Base-by-base conservation (phyloP, 495 filamentous ascomycete genomes). In the Penicillium paradoxum region DNA sequence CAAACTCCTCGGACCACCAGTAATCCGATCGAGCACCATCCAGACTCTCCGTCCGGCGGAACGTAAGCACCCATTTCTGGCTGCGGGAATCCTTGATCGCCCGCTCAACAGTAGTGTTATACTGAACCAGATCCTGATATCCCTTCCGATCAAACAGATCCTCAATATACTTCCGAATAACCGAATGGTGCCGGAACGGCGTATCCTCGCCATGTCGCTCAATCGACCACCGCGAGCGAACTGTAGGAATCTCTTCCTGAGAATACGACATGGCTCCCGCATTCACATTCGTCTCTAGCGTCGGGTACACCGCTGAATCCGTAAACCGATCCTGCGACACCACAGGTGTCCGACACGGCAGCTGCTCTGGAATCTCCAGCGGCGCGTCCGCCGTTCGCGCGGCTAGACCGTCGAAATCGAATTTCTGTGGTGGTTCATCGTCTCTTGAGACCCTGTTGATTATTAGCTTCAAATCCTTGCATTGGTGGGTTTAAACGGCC, bases 1-100 rank as follows among this genome's bases (percentile, higher is more conserved):
- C 90, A 63, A 74, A 76, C 4, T 38, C 44, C 44, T 76, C 73
- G 13, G 54, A 57, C 73, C 73, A 76, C 73, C 73, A 76, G 39
- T 72, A 69, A 55, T 76, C 72, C 7, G 55, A 59, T 10, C n/a
- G 34, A 3, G 9, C 56, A 0, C 56, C 55, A 17, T 62, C 17
- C 1, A 51, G 13, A 7, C 37, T 3, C 33, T 63, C 63, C 7
- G 65, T 59, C n/a, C 66, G 53, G 1, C 73, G 64, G 39, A 76
- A 53, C 8, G 70, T 71, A 2, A 76, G 42, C 1, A 52, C 51
- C 73, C 73, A 76, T 53, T 68, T 64, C 15, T 56, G 56, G 11
- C 40, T 61, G 1, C 51, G 19, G 0, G 52, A 22, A 8, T 69
- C 58, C 41, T 76, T 76, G 4, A 66, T 54, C 0, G 69, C 72